These are phyloP conservation scores for Vigna nakashimae DNA, from an alignment of 306 rosid species.

Conservation along the genomic window DNA sequence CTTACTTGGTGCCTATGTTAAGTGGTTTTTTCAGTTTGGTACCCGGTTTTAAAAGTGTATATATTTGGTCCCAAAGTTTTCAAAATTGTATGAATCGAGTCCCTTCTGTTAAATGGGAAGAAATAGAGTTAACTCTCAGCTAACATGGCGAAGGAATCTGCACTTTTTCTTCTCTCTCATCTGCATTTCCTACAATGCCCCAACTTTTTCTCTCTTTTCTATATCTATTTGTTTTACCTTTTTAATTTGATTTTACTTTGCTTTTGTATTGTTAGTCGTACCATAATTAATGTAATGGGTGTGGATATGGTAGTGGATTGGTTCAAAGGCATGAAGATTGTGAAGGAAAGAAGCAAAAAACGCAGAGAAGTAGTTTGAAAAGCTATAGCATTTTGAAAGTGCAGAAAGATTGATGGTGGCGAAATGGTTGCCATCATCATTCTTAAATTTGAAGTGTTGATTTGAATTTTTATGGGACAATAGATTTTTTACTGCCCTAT, in stretches of 20 bases:
- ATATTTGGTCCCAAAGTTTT: no score
- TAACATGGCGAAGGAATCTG: no score
- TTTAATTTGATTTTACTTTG: neutral
- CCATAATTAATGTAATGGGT: neutral
- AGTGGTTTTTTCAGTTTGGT: no score
- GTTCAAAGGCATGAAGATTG: slow-evolving; percentile 45
- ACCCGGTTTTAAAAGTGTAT: no score
- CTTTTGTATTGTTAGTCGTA: neutral
- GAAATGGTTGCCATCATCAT: neutral
- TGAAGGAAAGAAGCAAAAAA: neutral
- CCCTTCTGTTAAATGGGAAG: no score
- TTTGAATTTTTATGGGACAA: slow-evolving; percentile 40
- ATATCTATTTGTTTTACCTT: neutral
- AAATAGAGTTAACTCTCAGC: no score
- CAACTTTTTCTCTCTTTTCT: no score
- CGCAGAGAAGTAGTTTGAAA: slow-evolving; percentile 15
- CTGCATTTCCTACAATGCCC: no score
- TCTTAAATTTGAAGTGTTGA: neutral
- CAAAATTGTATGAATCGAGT: no score
- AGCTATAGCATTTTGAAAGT: neutral
- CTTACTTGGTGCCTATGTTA: no score
- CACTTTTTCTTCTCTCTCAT: no score
- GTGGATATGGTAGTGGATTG: neutral
- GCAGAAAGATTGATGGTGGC: neutral
- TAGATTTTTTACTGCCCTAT: slow-evolving; percentile 26